Base-by-base conservation (phyloP, 257 asterid species). In the Asclepias syriaca region DNA sequence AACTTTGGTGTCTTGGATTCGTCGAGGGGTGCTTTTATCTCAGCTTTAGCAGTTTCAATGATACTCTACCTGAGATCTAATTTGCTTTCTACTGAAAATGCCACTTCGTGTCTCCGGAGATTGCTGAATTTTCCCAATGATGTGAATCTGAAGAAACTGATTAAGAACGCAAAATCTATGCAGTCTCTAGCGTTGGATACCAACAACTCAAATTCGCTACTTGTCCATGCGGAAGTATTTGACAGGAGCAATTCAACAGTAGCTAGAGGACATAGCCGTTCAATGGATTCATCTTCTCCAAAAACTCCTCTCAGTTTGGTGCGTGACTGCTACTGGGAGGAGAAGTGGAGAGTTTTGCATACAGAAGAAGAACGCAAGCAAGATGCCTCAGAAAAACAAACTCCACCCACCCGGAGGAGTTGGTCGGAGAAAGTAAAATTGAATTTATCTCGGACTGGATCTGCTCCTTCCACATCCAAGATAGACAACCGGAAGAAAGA, bases 1-100 rank as follows among this genome's bases (percentile, higher is more conserved):
- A 79, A 75, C 79, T 78, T 49, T 79, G 86, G 88, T 54, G 87
- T 87, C 14, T 85, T 90, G 22, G 82, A 84, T 77, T 92, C 98
- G 2, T 78, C 75, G 11, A 85, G 98, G 81, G 98, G 98, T 58
- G 98, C 95, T 68, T 90, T 92, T 72, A 87, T 92, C 68, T 90
- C 96, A 18, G 85, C 95, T 75, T 92, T 92, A 81, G 97, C 98
- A 6, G 97, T 92, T 80, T 87, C 97, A n/a, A 90, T 92, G 93
- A 85, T 92, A 78, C 93, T 92, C 63, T 60, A 77, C 77, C 63
- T 92, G 81, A 87, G 97, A 80, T 87, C 97, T 74, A 82, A 95
- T 43, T 76, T 92, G 84, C 96, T 92, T 74, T 97, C 96, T 65
- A 88, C 97, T 8, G 98, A 90, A 83, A 85, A 83, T 76, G 95